phyloP scores from a whole-genome alignment of 805 yeast species.

The Candida qinlingensis region DNA sequence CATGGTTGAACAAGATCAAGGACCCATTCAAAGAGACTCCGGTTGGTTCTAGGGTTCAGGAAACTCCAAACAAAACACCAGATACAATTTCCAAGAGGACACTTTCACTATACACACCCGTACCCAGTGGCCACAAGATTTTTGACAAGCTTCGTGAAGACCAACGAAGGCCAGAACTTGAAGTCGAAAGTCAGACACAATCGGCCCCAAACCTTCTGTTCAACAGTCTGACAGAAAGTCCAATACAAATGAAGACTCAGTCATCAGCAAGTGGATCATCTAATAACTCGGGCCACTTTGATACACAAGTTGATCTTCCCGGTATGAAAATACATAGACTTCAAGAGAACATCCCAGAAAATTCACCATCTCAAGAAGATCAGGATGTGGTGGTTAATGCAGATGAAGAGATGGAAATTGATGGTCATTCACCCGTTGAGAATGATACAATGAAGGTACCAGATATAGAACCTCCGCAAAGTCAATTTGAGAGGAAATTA shows the following conservation, averaged over 20 bases:
- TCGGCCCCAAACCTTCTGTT: conserved; percentile 15
- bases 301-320: neutral
- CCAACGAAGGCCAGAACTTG: conserved; percentile 15
- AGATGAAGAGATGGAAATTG: neutral
- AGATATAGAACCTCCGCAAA: neutral
- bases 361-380: neutral
- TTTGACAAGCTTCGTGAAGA: conserved; percentile 19
- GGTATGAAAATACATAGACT: neutral
- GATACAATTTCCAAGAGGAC: conserved; percentile 1
- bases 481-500: neutral
- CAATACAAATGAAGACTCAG: neutral
- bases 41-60: conserved; percentile 2
- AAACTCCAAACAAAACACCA: conserved; percentile 17
- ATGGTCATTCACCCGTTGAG: neutral
- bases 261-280: neutral
- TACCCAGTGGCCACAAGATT: conserved; percentile 14
- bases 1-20: conserved; percentile 21
- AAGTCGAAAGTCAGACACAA: conserved; percentile 19
- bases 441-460: neutral
- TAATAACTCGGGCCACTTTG: neutral
- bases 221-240: conserved; percentile 3
- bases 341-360: neutral
- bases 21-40: conserved; percentile 31
- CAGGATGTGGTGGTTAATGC: neutral
- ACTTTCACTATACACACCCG: conserved; percentile 1